These are phyloP conservation scores for Pseudogymnoascus sp. DNA, from an alignment of 2,329 filamentous ascomycete genomes.

Conservation along the genomic window DNA sequence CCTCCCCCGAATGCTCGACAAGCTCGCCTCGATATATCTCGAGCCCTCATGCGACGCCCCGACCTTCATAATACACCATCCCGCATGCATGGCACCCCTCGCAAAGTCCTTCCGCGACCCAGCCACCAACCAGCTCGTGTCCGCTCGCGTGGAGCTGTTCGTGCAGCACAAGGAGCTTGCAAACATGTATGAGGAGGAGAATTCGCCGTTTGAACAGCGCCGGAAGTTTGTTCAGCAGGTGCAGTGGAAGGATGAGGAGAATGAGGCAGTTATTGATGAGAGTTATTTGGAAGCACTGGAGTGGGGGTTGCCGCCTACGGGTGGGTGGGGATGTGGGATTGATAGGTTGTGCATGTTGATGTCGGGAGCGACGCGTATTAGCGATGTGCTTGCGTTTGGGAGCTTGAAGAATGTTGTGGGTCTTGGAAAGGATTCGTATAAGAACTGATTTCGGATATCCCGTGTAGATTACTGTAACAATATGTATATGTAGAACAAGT, in stretches of 20 bases:
- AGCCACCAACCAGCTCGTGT: conserved; percentile 64
- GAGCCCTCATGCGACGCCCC: conserved; percentile 68
- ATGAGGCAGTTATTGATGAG: conserved; percentile 41
- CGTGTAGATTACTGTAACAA: neutral
- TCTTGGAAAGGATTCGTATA: conserved; percentile 24
- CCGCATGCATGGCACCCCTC: conserved; percentile 82
- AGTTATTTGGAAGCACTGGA: conserved; percentile 79
- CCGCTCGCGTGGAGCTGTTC: conserved; percentile 80
- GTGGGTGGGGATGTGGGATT: conserved; percentile 91
- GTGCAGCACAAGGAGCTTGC: conserved; percentile 73
- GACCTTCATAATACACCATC: conserved; percentile 84
- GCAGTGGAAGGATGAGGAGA: conserved; percentile 31
- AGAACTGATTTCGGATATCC: neutral
- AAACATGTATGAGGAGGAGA: conserved; percentile 98
- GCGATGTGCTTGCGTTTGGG: conserved; percentile 83
- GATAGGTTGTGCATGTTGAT: conserved; percentile 91
- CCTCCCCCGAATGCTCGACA: conserved; percentile 70
- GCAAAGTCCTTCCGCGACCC: conserved; percentile 77
- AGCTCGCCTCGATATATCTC: conserved; percentile 66
- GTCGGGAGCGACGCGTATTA: conserved; percentile 68
- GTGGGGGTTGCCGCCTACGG: conserved; percentile 88
- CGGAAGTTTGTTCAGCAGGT: conserved; percentile 67
- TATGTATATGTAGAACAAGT: conserved; percentile 1
- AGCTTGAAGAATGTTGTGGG: conserved; percentile 64
- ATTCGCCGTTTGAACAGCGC: conserved; percentile 79